Percentiles rank a stretch among this genome's conserved stretches.
These are phyloP conservation scores for Serendipita sp. DNA, from an alignment of 1,284 basidiomycete species.

Conservation along the genomic window DNA sequence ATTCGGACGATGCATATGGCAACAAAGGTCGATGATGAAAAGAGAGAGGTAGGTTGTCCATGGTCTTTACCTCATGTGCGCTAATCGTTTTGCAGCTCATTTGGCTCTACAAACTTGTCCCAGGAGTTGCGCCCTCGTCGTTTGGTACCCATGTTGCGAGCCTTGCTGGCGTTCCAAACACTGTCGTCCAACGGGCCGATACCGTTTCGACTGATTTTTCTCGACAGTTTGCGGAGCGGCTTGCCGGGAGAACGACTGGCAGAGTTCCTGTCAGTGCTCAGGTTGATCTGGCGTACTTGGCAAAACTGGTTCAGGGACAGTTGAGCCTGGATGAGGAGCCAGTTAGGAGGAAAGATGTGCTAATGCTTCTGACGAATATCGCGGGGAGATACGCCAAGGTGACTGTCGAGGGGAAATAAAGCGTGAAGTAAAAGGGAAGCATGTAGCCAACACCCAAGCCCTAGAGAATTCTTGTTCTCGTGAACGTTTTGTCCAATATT, in stretches of 20 bases:
- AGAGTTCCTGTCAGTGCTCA: constrained; percentile 62
- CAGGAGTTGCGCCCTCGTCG: constrained; percentile 78
- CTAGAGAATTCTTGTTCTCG: no score
- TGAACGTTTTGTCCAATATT: no score
- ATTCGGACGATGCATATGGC: constrained; percentile 91
- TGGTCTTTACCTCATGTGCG: background rate
- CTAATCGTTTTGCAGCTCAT: constrained; percentile 40
- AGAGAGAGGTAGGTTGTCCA: constrained; percentile 46
- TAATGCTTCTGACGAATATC: constrained; percentile 39
- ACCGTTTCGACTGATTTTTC: constrained; percentile 80
- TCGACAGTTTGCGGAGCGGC: constrained; percentile 63
- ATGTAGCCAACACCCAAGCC: no score
- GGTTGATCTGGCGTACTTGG: constrained; percentile 75
- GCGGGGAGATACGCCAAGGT: constrained; percentile 18
- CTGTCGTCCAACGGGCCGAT: constrained; percentile 79
- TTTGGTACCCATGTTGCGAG: constrained; percentile 89
- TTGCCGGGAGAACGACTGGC: constrained; percentile 40
- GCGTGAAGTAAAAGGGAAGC: no score
- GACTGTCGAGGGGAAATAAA: background rate
- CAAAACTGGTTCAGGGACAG: constrained; percentile 21
- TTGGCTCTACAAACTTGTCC: constrained; percentile 86
- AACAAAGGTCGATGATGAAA: constrained; percentile 80
- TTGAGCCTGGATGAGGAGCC: constrained; percentile 36
- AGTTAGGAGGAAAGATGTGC: constrained; percentile 35
- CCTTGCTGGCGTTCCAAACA: constrained; percentile 65